Evolutionary conservation across 495 filamentous ascomycete species (phyloP), one percentile per base, ranked within the genome.

Genomic region (Xanthoparmelia taractica): DNA sequence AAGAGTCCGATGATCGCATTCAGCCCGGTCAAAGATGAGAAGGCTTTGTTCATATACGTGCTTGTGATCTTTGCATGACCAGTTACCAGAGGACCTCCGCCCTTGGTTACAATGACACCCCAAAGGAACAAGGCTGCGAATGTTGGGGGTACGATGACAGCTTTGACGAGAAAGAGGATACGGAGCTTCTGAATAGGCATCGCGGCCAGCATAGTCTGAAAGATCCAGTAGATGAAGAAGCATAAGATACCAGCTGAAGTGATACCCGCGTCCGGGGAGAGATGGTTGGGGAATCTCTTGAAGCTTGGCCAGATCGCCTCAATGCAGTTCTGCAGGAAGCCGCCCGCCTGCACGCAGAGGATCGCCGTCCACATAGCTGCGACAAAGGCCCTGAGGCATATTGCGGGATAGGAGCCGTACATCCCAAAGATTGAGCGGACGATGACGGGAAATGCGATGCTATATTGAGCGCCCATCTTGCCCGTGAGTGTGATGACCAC

Each of bases 81-180:
- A 45, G 63, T 67, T 20, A 67, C 63, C 18, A 67, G 58, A 33
- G 69, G 71, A 4, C 74, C 74, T 45, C 73, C 75, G 7, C 75
- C 75, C 47, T 77, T 67, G 13, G 81, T 81, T 54, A 74, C 68
- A 38, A 75, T 72, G 40, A 81, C 76, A 25, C 74, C 76, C 81
- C 81, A 84, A 27, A 77, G 74, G 67, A 85, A 78, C 17, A 79
- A 80, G 5, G 80, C 80, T 29, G 83, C 72, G 48, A 78, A 79
- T 0, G 79, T 78, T 31, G 79, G 69, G 4, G 81, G 82, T 20
- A 81, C 81, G 20, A 78, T 77, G 48, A 80, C 70, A 7, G 76
- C 70, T 72, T 87, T 87, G n/a, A 79, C 72, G 67, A 83, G 73
- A 67, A 87, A 86, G 43, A 87, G 70, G 40, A 78, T 84, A 20